These are phyloP conservation scores for Wickerhamomyces xylosicus DNA, from an alignment of 805 yeast genomes.

Conservation along the genomic window DNA sequence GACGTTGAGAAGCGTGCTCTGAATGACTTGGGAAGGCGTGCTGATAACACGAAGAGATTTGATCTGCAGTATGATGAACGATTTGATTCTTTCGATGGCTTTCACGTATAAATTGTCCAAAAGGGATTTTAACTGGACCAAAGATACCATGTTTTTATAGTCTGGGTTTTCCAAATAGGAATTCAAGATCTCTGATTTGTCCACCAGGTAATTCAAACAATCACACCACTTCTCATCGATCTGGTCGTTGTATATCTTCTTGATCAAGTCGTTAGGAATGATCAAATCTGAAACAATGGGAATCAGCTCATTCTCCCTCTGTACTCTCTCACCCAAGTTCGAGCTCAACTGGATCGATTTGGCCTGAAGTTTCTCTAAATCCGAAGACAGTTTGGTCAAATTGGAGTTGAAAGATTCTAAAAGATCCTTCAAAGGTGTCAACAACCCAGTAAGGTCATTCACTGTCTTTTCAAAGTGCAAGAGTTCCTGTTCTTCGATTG, in stretches of 20 bases:
- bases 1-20: constrained; percentile 51
- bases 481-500: constrained; percentile 9
- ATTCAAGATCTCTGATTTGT: constrained; percentile 45
- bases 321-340: constrained; percentile 36
- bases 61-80: constrained; percentile 53
- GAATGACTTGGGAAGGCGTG: constrained; percentile 68
- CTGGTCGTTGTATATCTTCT: constrained; percentile 45
- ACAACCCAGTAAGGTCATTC: constrained; percentile 15
- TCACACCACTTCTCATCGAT: constrained; percentile 58
- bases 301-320: constrained; percentile 42
- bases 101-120: constrained; percentile 46
- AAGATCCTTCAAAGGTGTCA: constrained; percentile 41
- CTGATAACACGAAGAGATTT: constrained; percentile 52
- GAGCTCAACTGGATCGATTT: constrained; percentile 39
- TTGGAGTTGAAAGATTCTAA: constrained; percentile 48
- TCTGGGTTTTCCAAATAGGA: constrained; percentile 23
- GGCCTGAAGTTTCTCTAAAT: constrained; percentile 49
- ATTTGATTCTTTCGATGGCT: constrained; percentile 68
- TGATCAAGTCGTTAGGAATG: constrained; percentile 63
- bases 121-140: constrained; percentile 19
- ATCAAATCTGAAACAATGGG: constrained; percentile 71
- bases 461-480: constrained; percentile 10
- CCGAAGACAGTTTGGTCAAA: constrained; percentile 43
- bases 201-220: constrained; percentile 45
- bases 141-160: constrained; percentile 9